Percentiles rank a stretch among this genome's conserved stretches.
Conservation (phyloP, 164 flowering plant species). For the Magnolia sinica region DNA sequence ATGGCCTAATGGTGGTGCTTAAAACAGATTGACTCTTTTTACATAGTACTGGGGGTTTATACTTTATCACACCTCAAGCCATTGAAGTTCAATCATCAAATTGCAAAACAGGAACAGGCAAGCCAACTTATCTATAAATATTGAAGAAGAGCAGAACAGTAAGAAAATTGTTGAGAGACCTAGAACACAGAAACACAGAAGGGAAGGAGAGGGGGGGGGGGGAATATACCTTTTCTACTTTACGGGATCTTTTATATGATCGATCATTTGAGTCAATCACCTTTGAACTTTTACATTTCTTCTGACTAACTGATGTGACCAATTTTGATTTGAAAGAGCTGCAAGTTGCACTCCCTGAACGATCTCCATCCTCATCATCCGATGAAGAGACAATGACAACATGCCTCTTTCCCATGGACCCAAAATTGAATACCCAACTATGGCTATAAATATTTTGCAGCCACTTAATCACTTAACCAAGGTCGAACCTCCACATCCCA, state of each 20-base stretch:
- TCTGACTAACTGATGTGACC: constrained; percentile 25
- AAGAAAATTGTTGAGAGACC: neutral
- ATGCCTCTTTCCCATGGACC: constrained; percentile 37
- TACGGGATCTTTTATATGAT: constrained; percentile 8
- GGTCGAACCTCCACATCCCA: neutral
- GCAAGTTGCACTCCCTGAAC: constrained; percentile 14
- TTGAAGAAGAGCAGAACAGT: neutral
- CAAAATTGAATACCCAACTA: neutral
- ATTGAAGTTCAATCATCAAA: neutral
- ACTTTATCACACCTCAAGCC: no score
- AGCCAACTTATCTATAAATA: neutral
- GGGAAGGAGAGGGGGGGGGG: neutral
- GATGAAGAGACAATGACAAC: constrained; percentile 47
- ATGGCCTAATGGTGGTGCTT: no score
- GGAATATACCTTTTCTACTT: constrained; percentile 16
- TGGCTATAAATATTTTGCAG: neutral
- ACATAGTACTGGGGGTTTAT: no score
- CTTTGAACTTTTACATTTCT: constrained; percentile 35
- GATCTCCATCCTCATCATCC: constrained; percentile 43
- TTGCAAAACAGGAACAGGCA: neutral
- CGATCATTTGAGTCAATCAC: constrained; percentile 28
- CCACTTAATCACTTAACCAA: neutral
- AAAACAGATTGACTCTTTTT: no score
- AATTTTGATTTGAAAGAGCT: constrained; percentile 27
- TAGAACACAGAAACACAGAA: no score